Evolutionary conservation across 495 filamentous ascomycete genomes (phyloP).

Genomic region (Neurospora pannonica): DNA sequence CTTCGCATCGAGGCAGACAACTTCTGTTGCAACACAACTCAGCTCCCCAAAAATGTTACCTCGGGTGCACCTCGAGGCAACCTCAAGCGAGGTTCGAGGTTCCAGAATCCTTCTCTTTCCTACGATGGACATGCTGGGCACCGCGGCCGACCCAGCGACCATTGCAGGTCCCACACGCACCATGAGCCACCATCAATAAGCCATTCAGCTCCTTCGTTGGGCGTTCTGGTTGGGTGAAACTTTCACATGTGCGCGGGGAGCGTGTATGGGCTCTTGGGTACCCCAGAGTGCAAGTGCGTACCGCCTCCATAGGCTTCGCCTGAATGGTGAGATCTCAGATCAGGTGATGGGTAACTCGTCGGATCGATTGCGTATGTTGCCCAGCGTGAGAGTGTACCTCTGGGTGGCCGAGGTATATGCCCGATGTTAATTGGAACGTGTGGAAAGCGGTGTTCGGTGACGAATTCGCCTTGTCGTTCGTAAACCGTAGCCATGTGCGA

Average conservation of each 20-base stretch:
- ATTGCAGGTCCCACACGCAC: background rate
- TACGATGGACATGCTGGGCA: background rate
- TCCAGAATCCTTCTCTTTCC: background rate
- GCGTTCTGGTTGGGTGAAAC: background rate
- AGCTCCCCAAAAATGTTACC: background rate
- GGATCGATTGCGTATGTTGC: background rate
- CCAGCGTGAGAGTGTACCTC: no score
- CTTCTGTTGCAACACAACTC: background rate
- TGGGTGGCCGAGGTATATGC: background rate
- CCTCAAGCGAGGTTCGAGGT: background rate
- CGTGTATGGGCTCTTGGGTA: no score
- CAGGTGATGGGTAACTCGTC: background rate
- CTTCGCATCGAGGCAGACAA: background rate
- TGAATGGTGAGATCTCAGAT: background rate
- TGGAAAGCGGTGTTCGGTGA: background rate
- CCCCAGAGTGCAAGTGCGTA: background rate
- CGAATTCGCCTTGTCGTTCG: background rate
- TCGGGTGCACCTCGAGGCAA: background rate
- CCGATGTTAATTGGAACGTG: background rate
- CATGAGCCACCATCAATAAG: background rate
- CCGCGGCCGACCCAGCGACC: background rate
- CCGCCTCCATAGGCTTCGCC: no score
- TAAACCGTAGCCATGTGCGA: background rate
- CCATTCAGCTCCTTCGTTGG: background rate
- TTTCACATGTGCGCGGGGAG: background rate